These are phyloP conservation scores for Scutellaria minor DNA, from an alignment of 257 asterid genomes.

Conservation along the genomic window DNA sequence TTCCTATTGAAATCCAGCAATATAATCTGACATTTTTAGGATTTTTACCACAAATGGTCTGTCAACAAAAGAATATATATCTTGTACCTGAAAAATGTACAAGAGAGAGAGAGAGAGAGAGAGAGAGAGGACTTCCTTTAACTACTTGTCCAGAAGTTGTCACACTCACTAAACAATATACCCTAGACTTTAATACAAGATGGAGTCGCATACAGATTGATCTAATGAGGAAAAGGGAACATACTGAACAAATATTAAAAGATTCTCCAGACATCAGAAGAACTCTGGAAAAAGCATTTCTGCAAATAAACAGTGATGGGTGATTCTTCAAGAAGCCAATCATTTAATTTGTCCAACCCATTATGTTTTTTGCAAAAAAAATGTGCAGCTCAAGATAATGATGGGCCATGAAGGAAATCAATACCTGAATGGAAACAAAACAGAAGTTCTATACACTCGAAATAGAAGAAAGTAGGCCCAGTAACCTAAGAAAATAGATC, in stretches of 20 bases:
- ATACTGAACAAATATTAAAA: not conserved
- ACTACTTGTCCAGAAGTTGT: conserved; percentile 24
- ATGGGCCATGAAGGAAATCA: conserved; percentile 22
- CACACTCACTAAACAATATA: not conserved
- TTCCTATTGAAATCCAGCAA: not conserved
- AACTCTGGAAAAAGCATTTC: not conserved
- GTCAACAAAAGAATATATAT: not conserved
- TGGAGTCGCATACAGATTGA: conserved; percentile 17
- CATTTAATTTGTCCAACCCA: conserved; percentile 5
- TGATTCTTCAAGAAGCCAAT: conserved; percentile 19
- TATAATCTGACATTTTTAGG: not conserved
- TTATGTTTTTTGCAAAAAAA: conserved; percentile 1
- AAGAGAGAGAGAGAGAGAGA: too few relatives aligned
- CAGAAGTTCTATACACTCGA: conserved; percentile 50
- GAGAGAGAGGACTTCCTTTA: conserved; percentile 14
- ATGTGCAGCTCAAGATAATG: conserved; percentile 12
- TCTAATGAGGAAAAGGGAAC: conserved; percentile 5
- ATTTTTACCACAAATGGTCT: conserved; percentile 11
- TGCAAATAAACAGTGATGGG: conserved; percentile 2
- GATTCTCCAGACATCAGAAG: conserved; percentile 20
- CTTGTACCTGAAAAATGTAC: not conserved
- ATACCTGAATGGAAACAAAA: conserved; percentile 87
- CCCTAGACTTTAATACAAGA: conserved; percentile 10
- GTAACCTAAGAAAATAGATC: conserved; percentile 73
- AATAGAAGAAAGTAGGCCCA: conserved; percentile 85